These are phyloP conservation scores for Arthrobotrys conoides DNA, from an alignment of 2,329 filamentous ascomycete species.

Conservation along the genomic window DNA sequence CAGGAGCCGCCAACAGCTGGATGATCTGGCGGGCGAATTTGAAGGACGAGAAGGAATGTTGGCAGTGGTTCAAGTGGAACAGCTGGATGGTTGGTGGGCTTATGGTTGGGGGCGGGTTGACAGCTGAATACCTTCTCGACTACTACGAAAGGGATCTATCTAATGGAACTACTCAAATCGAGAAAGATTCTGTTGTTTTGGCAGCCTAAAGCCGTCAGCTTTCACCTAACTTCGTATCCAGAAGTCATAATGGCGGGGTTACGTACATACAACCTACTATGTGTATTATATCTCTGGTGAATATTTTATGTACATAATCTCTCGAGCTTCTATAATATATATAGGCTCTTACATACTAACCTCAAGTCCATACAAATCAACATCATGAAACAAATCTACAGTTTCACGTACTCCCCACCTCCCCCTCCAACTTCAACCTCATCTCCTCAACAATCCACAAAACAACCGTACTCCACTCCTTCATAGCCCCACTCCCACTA, in stretches of 20 bases:
- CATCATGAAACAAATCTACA: neutral
- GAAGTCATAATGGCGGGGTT: no score
- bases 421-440: slow-evolving; percentile 64
- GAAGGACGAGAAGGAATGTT: slow-evolving; percentile 77
- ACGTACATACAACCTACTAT: neutral
- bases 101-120: slow-evolving; percentile 63
- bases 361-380: neutral
- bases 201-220: neutral
- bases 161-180: neutral
- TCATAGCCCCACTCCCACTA: slow-evolving; percentile 85
- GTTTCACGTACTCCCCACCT: neutral
- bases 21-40: slow-evolving; percentile 79
- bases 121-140: slow-evolving; percentile 62
- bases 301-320: neutral
- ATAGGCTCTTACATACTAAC: neutral
- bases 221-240: no score
- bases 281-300: neutral
- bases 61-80: slow-evolving; percentile 77
- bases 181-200: neutral
- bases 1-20: slow-evolving; percentile 73
- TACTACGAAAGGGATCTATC: slow-evolving; percentile 23
- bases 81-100: slow-evolving; percentile 64
- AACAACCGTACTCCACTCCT: slow-evolving; percentile 83
- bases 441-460: slow-evolving; percentile 73
- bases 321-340: neutral